Evolutionary conservation across 169 alveolate genomes (phyloP), one percentile per base, ranked within the genome.

Genomic region (Eimeria nieschulzi): DNA sequence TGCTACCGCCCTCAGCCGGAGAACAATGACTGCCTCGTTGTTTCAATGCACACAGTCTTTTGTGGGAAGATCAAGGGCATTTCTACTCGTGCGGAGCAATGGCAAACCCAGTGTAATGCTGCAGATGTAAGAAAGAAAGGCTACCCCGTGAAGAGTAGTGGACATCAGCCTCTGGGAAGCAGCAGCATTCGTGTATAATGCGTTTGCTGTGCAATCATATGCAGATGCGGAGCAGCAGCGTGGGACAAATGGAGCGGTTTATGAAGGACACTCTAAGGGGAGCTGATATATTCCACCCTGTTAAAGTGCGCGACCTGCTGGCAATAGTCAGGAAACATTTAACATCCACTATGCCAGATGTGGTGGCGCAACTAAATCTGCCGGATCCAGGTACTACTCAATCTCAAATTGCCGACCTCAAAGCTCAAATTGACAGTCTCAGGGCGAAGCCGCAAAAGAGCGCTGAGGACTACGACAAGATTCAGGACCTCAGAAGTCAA

Each of bases 1-100:
- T 82, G 90, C 61, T 82, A 82, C 51, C 90, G 90, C 90, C 90
- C 17, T 19, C 78, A 82, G 64, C 73, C 59, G 76, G 90, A 82
- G 13, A 61, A 17, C 33, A 39, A 39, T 23, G 63, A 63, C 9
- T 82, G 90, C 21, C 78, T 82, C 26, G 90, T 82, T 59, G 90
- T 82, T 63, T 82, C 90, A 33, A 82, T 82, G 90, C 90, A 82
- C 25, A 82, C 90, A 9, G 90, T 82, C 8, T 82, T 82, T 51
- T 82, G 90, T 39, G 90, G 90, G 23, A 82, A 63, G 78, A 82
- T 82, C 25, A 82, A 82, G 19, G 90, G 90, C 75, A 33, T 82
- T 17, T 82, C 90, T 7, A 63, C 59, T 1, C 78, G 90, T 17
- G 90, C 90, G 2, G 64, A 61, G 63, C 17, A 76, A 25, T 82